Percentiles rank a stretch among this genome's conserved stretches.
Evolutionary conservation across 176 grass and related monocot genomes (phyloP).

Genomic region (Triticum turgidum): DNA sequence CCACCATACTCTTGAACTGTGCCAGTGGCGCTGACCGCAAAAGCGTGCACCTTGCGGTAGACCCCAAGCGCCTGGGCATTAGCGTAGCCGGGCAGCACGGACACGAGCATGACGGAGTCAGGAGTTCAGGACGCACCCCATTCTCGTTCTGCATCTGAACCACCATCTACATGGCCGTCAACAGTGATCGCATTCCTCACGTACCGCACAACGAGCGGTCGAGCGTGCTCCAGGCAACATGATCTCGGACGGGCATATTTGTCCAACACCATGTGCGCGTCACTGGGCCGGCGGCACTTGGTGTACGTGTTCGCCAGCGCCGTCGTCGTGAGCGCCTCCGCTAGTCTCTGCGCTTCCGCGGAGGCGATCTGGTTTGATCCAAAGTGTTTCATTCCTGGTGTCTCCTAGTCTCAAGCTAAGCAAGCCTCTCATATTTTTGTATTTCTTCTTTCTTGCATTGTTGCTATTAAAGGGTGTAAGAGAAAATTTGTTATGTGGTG

Average conservation of each 20-base stretch:
- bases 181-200: slow-evolving; percentile 12
- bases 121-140: neutral
- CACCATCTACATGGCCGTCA: slow-evolving; percentile 36
- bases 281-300: too few species aligned
- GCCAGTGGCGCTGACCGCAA: neutral
- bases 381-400: too few species aligned
- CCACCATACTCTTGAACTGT: slow-evolving; percentile 42
- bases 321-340: too few species aligned
- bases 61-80: neutral
- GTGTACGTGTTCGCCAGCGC: too few species aligned
- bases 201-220: slow-evolving; percentile 7
- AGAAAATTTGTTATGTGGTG: too few species aligned
- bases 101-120: slow-evolving; percentile 13
- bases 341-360: too few species aligned
- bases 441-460: too few species aligned
- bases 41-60: slow-evolving; percentile 36
- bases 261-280: slow-evolving; percentile 33
- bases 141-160: slow-evolving; percentile 28
- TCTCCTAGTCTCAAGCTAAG: too few species aligned
- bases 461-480: too few species aligned
- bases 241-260: slow-evolving; percentile 36
- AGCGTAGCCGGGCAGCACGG: slow-evolving; percentile 27
- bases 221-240: slow-evolving; percentile 47
- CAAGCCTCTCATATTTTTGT: too few species aligned
- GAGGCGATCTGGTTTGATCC: too few species aligned